Conservation (phyloP, 2,329 filamentous ascomycete genomes). For the Hypocreales sp. region DNA sequence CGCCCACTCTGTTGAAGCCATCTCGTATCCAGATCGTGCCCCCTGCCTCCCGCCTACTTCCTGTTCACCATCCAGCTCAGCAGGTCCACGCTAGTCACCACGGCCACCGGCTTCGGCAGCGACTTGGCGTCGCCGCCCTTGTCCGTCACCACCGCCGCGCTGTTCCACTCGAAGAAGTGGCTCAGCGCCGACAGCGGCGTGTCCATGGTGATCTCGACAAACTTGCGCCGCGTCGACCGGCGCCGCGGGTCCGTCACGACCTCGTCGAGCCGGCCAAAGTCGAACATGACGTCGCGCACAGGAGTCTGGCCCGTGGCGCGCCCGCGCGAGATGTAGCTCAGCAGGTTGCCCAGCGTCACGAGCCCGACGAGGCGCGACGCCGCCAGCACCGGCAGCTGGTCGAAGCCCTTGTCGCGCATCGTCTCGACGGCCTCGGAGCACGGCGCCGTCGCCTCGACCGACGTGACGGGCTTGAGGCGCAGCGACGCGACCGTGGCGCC, state of each 20-base stretch:
- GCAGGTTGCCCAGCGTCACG: slow-evolving; percentile 85
- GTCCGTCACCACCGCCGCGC: slow-evolving; percentile 86
- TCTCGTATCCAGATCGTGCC: too few relatives aligned
- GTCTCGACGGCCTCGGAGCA: slow-evolving; percentile 88
- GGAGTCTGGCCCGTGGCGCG: slow-evolving; percentile 59
- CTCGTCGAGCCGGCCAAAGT: slow-evolving; percentile 77
- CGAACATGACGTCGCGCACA: slow-evolving; percentile 89
- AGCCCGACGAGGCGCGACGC: slow-evolving; percentile 69
- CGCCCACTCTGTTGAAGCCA: too few relatives aligned
- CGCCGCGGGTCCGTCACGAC: slow-evolving; percentile 77
- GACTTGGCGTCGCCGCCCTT: slow-evolving; percentile 37
- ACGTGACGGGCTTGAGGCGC: slow-evolving; percentile 85
- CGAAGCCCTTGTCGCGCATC: slow-evolving; percentile 96
- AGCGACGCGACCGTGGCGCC: slow-evolving; percentile 69
- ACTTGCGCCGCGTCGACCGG: slow-evolving; percentile 48
- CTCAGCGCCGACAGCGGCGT: slow-evolving; percentile 72
- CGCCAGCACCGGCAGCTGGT: slow-evolving; percentile 83
- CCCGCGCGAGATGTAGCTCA: slow-evolving; percentile 76
- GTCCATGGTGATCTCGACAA: slow-evolving; percentile 87
- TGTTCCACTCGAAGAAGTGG: slow-evolving; percentile 97
- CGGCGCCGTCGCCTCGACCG: slow-evolving; percentile 52
- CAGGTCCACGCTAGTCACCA: slow-evolving; percentile 94
- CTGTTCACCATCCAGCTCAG: slow-evolving; percentile 79
- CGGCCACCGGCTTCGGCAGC: slow-evolving; percentile 62
- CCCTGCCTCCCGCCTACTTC: too few relatives aligned